Base-by-base conservation (phyloP, 1,284 basidiomycete genomes). In the Stygiomarasmius scandens region DNA sequence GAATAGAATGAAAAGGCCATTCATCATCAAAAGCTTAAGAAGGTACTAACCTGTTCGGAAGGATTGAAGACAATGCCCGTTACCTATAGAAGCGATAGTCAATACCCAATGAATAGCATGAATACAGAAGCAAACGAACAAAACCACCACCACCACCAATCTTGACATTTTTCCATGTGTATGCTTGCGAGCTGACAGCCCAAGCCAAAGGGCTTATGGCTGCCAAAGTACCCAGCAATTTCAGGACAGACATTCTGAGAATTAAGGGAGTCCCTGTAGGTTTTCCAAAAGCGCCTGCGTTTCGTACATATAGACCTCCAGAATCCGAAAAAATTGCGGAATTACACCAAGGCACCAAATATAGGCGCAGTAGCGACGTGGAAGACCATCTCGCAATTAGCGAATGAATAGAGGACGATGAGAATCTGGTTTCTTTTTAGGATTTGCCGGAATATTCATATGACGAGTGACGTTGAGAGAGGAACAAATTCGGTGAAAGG, bases 111-210 rank as follows among this genome's bases (percentile, higher is more conserved):
- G 38, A 12, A 12, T 9, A 20, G n/a, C 23, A 24, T 2, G 24
- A 23, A 16, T 19, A 49, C 11, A 49, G 14, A 8, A 19, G n/a
- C n/a, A 11, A 19, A 41, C 38, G 38, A 71, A 24, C 77, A 72
- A 71, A 85, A 66, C 77, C 77, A 47, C 78, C 77, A 19, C 78
- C 78, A 24, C 77, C 78, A 11, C 77, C 78, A 49, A 85, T 84
- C 65, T 84, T 84, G 59, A 86, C 84, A 61, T 85, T 86, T 61
- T 81, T 81, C 84, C 84, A 87, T n/a, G 72, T 79, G 65, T 85
- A 84, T 0, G 74, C 54, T 61, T 85, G 83, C 1, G 80, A 75
- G 20, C 77, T 70, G 27, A 76, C 75, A 14, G 78, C 77, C 45
- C 64, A 54, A 34, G 65, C 77, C 10, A 75, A 46, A n/a, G 72